Conservation (phyloP, 2,329 filamentous ascomycete genomes). For the Aspergillus sp. region DNA sequence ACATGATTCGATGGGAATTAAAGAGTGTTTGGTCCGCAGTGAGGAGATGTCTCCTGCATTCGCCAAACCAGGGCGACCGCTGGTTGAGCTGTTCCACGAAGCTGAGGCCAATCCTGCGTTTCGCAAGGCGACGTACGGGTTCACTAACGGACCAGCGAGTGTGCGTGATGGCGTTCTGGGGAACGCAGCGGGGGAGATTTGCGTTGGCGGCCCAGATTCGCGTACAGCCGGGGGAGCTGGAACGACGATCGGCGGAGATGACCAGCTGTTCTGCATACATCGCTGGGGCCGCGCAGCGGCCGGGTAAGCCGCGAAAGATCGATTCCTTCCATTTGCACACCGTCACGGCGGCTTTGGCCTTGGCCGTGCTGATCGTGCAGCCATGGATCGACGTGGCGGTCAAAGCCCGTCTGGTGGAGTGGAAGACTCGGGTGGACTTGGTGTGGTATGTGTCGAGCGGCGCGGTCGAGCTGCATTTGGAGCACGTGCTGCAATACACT, state of each 20-base stretch:
- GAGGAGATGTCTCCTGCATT: background rate
- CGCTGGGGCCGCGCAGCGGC: constrained; percentile 1
- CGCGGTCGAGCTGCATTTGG: background rate
- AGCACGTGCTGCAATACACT: background rate
- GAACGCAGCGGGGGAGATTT: background rate
- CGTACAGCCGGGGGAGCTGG: background rate
- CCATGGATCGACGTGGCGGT: background rate
- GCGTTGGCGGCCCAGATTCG: background rate
- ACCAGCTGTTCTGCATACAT: background rate
- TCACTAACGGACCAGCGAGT: background rate
- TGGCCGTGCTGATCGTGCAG: background rate
- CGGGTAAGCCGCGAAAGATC: constrained; percentile 1
- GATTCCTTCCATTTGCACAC: constrained; percentile 5
- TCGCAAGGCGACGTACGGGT: background rate
- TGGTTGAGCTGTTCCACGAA: background rate
- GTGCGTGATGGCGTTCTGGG: background rate
- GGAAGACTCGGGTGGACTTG: constrained; percentile 2
- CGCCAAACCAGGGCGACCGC: background rate
- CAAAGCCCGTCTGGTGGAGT: constrained; percentile 4
- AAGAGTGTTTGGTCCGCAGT: background rate
- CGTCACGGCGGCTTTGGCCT: background rate
- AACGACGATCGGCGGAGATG: constrained; percentile 1
- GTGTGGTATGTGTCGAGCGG: constrained; percentile 1
- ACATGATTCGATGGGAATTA: constrained; percentile 44
- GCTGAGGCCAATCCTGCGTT: background rate